phyloP scores from a whole-genome alignment of 306 rosid genomes.

The Fagus sylvatica region DNA sequence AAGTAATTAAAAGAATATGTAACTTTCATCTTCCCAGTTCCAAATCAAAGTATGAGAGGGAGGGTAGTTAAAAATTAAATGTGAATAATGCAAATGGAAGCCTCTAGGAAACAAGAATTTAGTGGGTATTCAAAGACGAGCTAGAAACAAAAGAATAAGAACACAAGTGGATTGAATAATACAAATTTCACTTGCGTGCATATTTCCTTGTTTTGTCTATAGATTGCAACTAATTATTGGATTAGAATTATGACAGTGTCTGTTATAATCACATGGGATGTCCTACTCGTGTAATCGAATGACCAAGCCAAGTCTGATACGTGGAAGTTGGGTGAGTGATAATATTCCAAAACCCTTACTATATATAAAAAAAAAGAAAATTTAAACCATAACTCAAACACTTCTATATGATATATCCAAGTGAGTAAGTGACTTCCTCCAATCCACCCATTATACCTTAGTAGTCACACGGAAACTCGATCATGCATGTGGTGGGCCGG shows the following conservation, averaged over 20 bases:
- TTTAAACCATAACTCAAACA: not conserved
- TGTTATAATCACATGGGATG: conserved; percentile 69
- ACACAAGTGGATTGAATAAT: conserved; percentile 7
- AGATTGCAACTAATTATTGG: conserved; percentile 39
- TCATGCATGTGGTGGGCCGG: not conserved
- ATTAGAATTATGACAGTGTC: conserved; percentile 27
- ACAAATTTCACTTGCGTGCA: conserved; percentile 21
- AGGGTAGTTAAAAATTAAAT: not conserved
- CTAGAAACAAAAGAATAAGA: conserved; percentile 12
- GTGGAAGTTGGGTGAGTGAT: conserved; percentile 13
- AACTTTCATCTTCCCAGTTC: too few species aligned
- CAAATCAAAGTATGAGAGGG: too few species aligned
- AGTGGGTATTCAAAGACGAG: conserved; percentile 20
- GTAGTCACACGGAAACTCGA: not conserved
- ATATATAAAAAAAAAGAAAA: not conserved
- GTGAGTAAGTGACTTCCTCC: not conserved
- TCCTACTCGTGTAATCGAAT: conserved; percentile 35
- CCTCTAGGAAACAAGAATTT: conserved; percentile 48
- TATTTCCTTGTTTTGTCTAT: not conserved
- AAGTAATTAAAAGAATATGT: too few species aligned
- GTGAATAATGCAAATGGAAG: conserved; percentile 42
- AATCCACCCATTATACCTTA: not conserved
- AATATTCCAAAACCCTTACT: not conserved
- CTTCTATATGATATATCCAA: not conserved
- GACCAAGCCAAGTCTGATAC: conserved; percentile 16